These are phyloP conservation scores for Leucocoprinus sp. DNA, from an alignment of 768 basidiomycete species.

Conservation along the genomic window DNA sequence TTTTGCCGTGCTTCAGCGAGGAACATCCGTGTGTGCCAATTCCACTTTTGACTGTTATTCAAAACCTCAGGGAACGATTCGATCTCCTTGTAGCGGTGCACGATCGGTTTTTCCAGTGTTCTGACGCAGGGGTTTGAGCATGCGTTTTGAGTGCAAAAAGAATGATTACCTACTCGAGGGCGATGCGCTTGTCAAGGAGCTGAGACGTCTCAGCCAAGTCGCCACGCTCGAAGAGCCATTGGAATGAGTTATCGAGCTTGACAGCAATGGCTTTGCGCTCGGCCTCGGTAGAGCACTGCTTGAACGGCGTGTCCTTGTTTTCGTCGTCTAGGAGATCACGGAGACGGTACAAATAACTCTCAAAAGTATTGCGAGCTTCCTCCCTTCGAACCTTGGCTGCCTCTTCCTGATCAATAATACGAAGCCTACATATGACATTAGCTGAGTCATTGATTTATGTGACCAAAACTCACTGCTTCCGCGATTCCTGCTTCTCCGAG, in stretches of 20 bases:
- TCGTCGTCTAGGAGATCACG: conserved; percentile 73
- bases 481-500: conserved; percentile 65
- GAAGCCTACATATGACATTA: conserved; percentile 43
- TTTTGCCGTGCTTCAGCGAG: conserved; percentile 71
- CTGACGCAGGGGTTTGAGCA: conserved; percentile 28
- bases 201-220: conserved; percentile 75
- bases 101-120: conserved; percentile 69
- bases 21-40: conserved; percentile 85
- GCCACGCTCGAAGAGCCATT: conserved; percentile 80
- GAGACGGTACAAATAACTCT: conserved; percentile 88
- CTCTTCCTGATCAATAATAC: conserved; percentile 73
- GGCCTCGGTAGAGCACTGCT: conserved; percentile 67
- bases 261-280: conserved; percentile 64
- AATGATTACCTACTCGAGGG: conserved; percentile 64
- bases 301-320: conserved; percentile 64
- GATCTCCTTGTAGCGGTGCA: conserved; percentile 85
- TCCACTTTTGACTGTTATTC: conserved; percentile 80
- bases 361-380: conserved; percentile 86
- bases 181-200: conserved; percentile 66
- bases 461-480: conserved; percentile 57
- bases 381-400: conserved; percentile 68
- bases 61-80: conserved; percentile 78
- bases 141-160: neutral
- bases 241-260: conserved; percentile 64
- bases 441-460: conserved; percentile 1